A percentile compares a stretch with the other conserved stretches of the same genome.
phyloP scores from a whole-genome alignment of 169 alveolate species.

The Cryptosporidium canis region DNA sequence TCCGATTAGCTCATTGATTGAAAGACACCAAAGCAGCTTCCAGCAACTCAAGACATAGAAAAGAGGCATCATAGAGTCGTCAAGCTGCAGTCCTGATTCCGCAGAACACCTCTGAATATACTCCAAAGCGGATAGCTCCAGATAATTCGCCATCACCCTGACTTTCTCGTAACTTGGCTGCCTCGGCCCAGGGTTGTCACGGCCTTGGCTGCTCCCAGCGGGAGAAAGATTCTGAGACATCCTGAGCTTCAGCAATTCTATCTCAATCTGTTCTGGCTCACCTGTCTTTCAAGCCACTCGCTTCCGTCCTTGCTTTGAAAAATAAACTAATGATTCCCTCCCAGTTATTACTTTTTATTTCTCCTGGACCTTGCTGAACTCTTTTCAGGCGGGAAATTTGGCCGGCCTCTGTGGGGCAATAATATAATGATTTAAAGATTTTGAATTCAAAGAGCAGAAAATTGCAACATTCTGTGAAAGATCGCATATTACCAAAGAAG shows the following conservation, averaged over 20 bases:
- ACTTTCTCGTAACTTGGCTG: constrained; percentile 23
- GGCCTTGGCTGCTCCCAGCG: neutral
- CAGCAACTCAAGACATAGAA: constrained; percentile 54
- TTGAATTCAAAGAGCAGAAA: neutral
- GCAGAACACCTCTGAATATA: constrained; percentile 21
- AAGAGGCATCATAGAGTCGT: constrained; percentile 6
- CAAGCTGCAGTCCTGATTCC: neutral
- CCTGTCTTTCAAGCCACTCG: neutral
- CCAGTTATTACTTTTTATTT: neutral
- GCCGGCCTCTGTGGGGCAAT: constrained; percentile 12
- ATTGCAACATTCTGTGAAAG: neutral
- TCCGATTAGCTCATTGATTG: constrained; percentile 56
- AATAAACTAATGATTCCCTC: neutral
- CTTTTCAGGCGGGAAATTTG: neutral
- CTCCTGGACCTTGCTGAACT: neutral
- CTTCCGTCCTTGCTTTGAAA: neutral
- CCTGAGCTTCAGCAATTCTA: neutral
- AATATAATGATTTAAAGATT: constrained; percentile 24
- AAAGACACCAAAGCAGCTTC: constrained; percentile 66
- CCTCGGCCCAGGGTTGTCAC: neutral
- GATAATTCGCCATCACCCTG: constrained; percentile 51
- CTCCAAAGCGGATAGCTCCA: constrained; percentile 44
- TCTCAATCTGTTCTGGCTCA: neutral
- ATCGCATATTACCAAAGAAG: neutral
- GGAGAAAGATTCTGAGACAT: constrained; percentile 1